These are phyloP conservation scores for Fusarium tuaranense DNA, from an alignment of 2,329 filamentous ascomycete genomes.

Conservation along the genomic window DNA sequence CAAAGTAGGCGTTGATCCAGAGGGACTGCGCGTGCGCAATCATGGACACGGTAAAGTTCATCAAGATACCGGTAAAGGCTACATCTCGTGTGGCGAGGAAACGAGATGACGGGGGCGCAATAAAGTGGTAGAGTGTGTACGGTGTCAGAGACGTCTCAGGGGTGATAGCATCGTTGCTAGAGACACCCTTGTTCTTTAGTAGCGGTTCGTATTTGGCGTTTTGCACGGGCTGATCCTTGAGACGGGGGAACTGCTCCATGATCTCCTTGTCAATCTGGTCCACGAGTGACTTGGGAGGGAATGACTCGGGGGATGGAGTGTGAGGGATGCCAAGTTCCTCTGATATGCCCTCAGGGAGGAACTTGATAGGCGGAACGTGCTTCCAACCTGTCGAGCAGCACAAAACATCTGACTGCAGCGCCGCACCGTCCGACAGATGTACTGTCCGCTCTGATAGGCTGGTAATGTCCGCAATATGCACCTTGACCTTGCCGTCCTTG, in stretches of 20 bases:
- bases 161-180: slow-evolving; percentile 44
- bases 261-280: slow-evolving; percentile 65
- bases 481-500: slow-evolving; percentile 58
- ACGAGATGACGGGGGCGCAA: slow-evolving; percentile 55
- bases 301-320: slow-evolving; percentile 45
- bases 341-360: slow-evolving; percentile 61
- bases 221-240: slow-evolving; percentile 63
- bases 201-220: slow-evolving; percentile 60
- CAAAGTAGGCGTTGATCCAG: slow-evolving; percentile 75
- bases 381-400: slow-evolving; percentile 72
- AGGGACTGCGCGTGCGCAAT: slow-evolving; percentile 64
- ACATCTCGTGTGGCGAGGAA: slow-evolving; percentile 54
- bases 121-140: slow-evolving; percentile 60
- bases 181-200: slow-evolving; percentile 52
- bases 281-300: slow-evolving; percentile 46
- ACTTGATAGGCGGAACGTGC: slow-evolving; percentile 63
- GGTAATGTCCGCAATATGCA: slow-evolving; percentile 61
- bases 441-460: slow-evolving; percentile 57
- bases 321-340: slow-evolving; percentile 62
- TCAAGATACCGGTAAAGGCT: slow-evolving; percentile 58
- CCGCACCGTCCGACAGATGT: slow-evolving; percentile 62
- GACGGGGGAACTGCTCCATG: slow-evolving; percentile 62
- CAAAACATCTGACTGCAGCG: slow-evolving; percentile 62
- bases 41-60: slow-evolving; percentile 57
- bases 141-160: slow-evolving; percentile 40